These are phyloP conservation scores for Cercospora beticola DNA, from an alignment of 2,329 filamentous ascomycete genomes.

Conservation along the genomic window DNA sequence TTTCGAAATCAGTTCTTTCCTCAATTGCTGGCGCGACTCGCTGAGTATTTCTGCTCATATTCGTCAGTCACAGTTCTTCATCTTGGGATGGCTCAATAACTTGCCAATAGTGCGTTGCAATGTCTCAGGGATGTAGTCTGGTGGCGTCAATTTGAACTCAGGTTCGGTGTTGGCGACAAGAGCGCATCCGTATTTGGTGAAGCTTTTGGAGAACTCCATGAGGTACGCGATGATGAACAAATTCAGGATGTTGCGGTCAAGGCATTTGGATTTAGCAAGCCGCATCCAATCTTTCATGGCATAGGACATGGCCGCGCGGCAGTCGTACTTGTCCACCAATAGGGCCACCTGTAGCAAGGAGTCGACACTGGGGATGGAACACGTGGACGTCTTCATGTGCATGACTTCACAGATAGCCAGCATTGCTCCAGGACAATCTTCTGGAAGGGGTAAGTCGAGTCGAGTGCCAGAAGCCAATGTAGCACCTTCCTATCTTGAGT, in stretches of 20 bases:
- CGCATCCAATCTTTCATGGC: neutral
- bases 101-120: neutral
- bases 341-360: neutral
- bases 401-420: neutral
- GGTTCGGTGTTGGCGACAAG: neutral
- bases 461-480: neutral
- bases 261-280: too few relatives aligned
- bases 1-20: neutral
- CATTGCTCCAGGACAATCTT: neutral
- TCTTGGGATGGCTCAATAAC: neutral
- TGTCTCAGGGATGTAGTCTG: neutral
- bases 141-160: neutral
- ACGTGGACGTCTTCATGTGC: neutral
- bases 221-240: neutral
- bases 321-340: constrained; percentile 10
- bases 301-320: neutral
- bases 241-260: too few relatives aligned
- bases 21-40: neutral
- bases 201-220: neutral
- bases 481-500: neutral
- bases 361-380: accelerated
- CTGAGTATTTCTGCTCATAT: neutral
- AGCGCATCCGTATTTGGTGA: neutral
- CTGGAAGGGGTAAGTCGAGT: neutral
- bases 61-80: neutral